Conservation (phyloP, 345 rosid genomes). For the Eucalyptus leucophloia region DNA sequence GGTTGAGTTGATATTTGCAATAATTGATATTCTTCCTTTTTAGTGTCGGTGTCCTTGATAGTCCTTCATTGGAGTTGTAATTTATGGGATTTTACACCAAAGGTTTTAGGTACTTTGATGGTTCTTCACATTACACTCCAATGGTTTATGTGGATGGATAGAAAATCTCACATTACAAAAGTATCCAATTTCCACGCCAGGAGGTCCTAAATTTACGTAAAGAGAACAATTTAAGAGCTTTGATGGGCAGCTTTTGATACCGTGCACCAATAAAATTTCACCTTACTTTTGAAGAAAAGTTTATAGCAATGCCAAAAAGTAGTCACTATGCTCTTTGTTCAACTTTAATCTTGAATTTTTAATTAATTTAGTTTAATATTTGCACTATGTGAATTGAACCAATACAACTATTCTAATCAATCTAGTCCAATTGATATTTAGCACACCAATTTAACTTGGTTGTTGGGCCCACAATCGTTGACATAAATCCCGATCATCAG, state of each 20-base stretch:
- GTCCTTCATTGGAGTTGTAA: background rate
- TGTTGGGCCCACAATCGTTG: no score
- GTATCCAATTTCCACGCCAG: background rate
- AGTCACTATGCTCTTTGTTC: background rate
- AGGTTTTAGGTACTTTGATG: background rate
- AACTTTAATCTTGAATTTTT: background rate
- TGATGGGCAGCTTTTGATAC: background rate
- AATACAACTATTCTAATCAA: background rate
- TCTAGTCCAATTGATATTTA: background rate
- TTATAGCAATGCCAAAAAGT: background rate
- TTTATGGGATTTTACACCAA: background rate
- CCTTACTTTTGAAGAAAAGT: background rate
- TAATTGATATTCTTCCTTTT: background rate
- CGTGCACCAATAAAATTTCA: background rate
- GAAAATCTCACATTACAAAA: background rate
- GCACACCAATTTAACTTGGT: background rate
- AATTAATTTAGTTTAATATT: background rate
- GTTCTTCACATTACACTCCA: background rate
- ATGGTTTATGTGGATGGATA: background rate
- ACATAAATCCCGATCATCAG: rapidly evolving
- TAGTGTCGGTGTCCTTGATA: rapidly evolving
- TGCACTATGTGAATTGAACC: background rate
- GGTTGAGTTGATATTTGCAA: background rate
- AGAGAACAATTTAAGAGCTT: background rate
- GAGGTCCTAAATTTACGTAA: background rate